These are phyloP conservation scores for Fremontodendron californicum DNA, from an alignment of 345 rosid genomes.

Conservation along the genomic window DNA sequence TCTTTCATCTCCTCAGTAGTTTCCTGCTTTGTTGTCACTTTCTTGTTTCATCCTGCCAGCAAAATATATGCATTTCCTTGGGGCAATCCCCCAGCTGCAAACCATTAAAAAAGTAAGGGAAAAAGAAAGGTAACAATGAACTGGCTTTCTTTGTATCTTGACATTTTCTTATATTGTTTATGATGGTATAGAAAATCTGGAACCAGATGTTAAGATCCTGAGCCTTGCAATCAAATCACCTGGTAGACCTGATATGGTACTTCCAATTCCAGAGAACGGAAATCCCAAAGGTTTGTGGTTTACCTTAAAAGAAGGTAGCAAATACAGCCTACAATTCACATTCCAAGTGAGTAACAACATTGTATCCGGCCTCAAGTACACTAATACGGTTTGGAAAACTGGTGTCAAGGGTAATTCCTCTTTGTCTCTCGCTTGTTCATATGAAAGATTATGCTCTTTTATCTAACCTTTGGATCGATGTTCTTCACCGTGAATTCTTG, in stretches of 20 bases:
- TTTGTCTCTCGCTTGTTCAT: not conserved
- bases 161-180: conserved; percentile 14
- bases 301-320: conserved; percentile 83
- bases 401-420: conserved; percentile 53
- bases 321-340: conserved; percentile 57
- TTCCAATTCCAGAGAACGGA: conserved; percentile 57
- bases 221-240: conserved; percentile 43
- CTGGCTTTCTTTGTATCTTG: not conserved
- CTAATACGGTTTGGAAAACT: conserved; percentile 77
- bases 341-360: conserved; percentile 84
- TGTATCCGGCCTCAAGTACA: conserved; percentile 78
- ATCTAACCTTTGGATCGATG: not conserved
- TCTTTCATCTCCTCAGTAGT: too few relatives aligned
- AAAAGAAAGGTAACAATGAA: not conserved
- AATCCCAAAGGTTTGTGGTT: conserved; percentile 81
- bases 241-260: conserved; percentile 68
- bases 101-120: not conserved
- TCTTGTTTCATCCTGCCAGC: not conserved
- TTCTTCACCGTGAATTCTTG: not conserved
- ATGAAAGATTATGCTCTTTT: not conserved
- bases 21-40: not conserved
- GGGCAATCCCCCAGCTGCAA: not conserved
- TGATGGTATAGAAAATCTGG: conserved; percentile 54
- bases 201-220: conserved; percentile 79
- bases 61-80: not conserved